Conservation (phyloP, 1,284 basidiomycete species). For the Boletus coffeatus region DNA sequence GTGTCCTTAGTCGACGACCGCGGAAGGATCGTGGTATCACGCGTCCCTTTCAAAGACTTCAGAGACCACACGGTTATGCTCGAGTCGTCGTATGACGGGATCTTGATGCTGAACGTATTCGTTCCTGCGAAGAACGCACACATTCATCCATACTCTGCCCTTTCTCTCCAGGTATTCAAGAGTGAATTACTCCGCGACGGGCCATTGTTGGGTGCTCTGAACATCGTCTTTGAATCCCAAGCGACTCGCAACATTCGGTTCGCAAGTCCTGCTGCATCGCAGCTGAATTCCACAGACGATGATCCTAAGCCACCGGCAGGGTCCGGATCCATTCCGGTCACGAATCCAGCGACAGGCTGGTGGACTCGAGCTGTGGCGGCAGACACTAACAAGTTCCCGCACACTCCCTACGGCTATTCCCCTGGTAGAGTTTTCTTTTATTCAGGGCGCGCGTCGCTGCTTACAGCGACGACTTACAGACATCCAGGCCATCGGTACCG, state of each 20-base stretch:
- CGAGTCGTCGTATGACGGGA: slow-evolving; percentile 6
- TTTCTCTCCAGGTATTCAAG: slow-evolving; percentile 7
- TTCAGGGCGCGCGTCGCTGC: background rate
- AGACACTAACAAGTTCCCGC: slow-evolving; percentile 12
- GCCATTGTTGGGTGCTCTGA: slow-evolving; percentile 10
- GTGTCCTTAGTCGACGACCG: slow-evolving; percentile 11
- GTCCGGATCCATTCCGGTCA: slow-evolving; percentile 6
- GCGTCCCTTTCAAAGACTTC: background rate
- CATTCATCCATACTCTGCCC: slow-evolving; percentile 11
- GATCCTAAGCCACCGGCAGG: background rate
- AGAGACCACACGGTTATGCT: background rate
- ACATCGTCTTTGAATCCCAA: slow-evolving; percentile 12
- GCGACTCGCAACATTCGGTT: slow-evolving; percentile 13
- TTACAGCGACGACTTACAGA: slow-evolving; percentile 1
- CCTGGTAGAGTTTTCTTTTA: slow-evolving; percentile 5
- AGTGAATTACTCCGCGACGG: too few species aligned
- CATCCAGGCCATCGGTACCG: slow-evolving; percentile 9
- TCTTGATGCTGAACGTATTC: slow-evolving; percentile 8
- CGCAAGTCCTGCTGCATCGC: slow-evolving; percentile 5
- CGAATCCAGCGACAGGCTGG: slow-evolving; percentile 13
- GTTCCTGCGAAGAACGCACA: background rate
- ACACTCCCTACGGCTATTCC: background rate
- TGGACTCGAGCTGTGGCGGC: slow-evolving; percentile 5
- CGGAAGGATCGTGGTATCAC: slow-evolving; percentile 5
- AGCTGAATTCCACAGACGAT: background rate